Evolutionary conservation across 2,329 filamentous ascomycete genomes (phyloP), one percentile per base, ranked within the genome.

Genomic region (Uncinocarpus reesii): DNA sequence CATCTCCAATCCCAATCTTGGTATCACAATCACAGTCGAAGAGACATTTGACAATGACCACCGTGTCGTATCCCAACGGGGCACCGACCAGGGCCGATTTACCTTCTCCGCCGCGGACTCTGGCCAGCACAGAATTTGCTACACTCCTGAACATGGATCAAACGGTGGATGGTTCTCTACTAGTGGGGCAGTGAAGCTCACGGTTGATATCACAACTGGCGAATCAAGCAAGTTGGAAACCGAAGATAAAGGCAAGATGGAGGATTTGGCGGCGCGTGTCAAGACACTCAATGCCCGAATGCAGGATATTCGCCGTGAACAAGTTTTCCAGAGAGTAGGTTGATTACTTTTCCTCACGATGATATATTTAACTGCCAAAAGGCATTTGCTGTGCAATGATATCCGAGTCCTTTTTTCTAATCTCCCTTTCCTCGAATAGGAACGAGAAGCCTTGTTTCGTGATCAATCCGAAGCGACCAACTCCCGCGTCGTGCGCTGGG

Each of bases 1-100:
- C 79, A 69, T 74, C 46, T 75, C 83, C 62, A 85, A 92, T 65
- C 75, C 81, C 55, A 82, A 82, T 55, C 74, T 94, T 53, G 83
- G 78, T 70, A 84, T 96, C 65, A 86, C 82, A 71, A 93, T 96
- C 61, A 89, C 86, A 13, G 90, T 96, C 50, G 89, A 95, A 59
- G 92, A 98, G 74, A 78, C 84, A 61, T 98, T 98, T 70, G 89
- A 96, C 77, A 90, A 93, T 69, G 84, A 96, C 74, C 92, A 98
- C 78, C 88, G 89, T 55, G 85, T 98, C 53, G 86, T 96, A 54
- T 86, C 83, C 56, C 87, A 95, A 69, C 83, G 83, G 52, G 89
- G 90, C 60, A 69, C 76, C 35, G 70, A 79, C 52, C 72, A 77
- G 36, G 89, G 92, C 58, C 84, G 85, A 62, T 96, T 96, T 75